Evolutionary conservation across 306 rosid genomes (phyloP), one percentile per base, ranked within the genome.

Genomic region (Quercus cerris): DNA sequence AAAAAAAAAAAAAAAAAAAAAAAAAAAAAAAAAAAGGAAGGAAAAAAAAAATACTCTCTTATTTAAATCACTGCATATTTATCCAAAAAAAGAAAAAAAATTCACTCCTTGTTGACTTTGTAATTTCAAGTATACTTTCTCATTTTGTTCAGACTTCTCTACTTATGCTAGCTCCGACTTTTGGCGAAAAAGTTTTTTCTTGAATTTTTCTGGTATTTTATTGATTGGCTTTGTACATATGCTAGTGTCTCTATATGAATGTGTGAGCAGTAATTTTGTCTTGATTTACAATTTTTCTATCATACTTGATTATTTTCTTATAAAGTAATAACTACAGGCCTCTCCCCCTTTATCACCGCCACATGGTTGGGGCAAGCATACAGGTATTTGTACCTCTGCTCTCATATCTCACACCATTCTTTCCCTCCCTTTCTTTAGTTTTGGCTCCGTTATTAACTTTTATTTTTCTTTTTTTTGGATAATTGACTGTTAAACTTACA

Each of bases 291-390:
- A 30, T 85, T 69, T 27, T 54, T 70, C 27, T 61, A 63, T 52
- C 33, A 64, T 81, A 62, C 76, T 73, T 28, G 49, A 33, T 72
- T 77, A 81, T 74, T 82, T 59, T 78, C 80, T 71, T 61, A 78
- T 49, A 62, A 56, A 73, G 54, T 78, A 35, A 85, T 49, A 71
- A 82, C 62, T 84, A 80, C 87, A 95, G 99, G 96, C 82, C 98
- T 74, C 98, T 91, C 70, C 97, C 99, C 56, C 78, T 91, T 77
- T 88, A 95, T 91, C 99, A 93, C 71, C 99, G 99, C 5, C 97
- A 91, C 82, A 79, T 93, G 96, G 94, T 38, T 23, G 97, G 92
- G 75, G 97, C 99, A 74, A 91, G 93, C 71, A 55, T 88, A 59
- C 99, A 92, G 98, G 99, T 95, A 80, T 57, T 55, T 58, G 99